Percentiles rank a stretch among this genome's conserved stretches.
Evolutionary conservation across 768 basidiomycete species (phyloP).

Genomic region (Agaricus subrufescens): DNA sequence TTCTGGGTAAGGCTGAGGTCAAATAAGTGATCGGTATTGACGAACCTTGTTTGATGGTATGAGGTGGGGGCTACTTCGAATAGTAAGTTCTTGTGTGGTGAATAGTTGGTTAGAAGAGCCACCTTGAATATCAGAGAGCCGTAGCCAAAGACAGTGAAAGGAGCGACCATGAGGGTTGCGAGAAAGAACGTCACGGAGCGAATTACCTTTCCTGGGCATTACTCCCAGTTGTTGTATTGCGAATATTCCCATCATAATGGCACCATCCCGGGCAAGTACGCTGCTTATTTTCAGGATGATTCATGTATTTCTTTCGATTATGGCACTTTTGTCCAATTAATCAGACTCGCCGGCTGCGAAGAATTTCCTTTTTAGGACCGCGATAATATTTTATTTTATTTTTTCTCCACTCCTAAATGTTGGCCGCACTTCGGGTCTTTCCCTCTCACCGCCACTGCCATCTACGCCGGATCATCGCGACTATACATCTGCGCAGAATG

Average conservation of each 20-base stretch:
- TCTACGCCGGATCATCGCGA: background rate
- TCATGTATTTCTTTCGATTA: background rate
- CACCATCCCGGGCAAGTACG: too few relatives aligned
- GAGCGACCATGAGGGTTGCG: conserved; percentile 6
- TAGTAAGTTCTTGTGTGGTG: background rate
- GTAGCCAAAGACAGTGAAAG: conserved; percentile 85
- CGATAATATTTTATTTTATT: background rate
- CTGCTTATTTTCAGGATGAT: too few relatives aligned
- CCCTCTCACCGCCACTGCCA: background rate
- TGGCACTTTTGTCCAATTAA: too few relatives aligned
- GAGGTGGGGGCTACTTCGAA: conserved; percentile 68
- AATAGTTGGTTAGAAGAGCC: conserved; percentile 1
- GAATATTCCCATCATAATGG: too few relatives aligned
- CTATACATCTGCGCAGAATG: background rate
- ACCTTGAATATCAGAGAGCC: conserved; percentile 94
- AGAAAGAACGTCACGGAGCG: background rate
- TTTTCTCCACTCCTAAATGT: background rate
- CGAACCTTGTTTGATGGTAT: conserved; percentile 63
- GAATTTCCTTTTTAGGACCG: background rate
- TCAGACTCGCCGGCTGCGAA: too few relatives aligned
- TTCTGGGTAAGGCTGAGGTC: background rate
- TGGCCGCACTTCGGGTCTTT: background rate
- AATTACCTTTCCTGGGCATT: too few relatives aligned
- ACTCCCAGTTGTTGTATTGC: too few relatives aligned
- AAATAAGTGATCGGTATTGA: background rate